phyloP scores from a whole-genome alignment of 495 filamentous ascomycete species.

The Aspergillus campestris region DNA sequence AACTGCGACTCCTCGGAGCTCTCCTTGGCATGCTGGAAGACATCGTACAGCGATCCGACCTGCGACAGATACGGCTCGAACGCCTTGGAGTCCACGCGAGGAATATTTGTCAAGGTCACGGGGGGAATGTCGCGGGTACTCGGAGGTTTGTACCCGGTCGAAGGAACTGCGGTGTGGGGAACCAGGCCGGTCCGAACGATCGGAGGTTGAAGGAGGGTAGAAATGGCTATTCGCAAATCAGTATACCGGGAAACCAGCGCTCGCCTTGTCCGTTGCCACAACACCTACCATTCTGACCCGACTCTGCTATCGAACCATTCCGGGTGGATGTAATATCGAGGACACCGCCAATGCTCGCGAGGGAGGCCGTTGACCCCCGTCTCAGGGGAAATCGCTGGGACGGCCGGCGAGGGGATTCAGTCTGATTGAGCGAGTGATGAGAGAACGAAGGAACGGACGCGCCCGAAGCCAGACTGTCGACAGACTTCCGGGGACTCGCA shows the following conservation, averaged over 20 bases:
- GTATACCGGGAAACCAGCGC: slow-evolving; percentile 3
- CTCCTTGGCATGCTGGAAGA: slow-evolving; percentile 68
- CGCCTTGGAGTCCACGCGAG: slow-evolving; percentile 65
- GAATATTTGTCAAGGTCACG: slow-evolving; percentile 84
- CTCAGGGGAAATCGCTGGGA: slow-evolving; percentile 44
- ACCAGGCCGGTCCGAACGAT: slow-evolving; percentile 81
- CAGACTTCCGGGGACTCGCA: slow-evolving; percentile 56
- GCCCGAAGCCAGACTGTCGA: slow-evolving; percentile 53
- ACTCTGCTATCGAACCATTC: slow-evolving; percentile 60
- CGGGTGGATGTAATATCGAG: slow-evolving; percentile 54
- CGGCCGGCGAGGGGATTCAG: slow-evolving; percentile 35
- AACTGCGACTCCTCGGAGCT: slow-evolving; percentile 39
- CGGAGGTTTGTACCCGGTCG: slow-evolving; percentile 68
- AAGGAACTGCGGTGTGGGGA: slow-evolving; percentile 59
- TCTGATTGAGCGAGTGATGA: slow-evolving; percentile 50
- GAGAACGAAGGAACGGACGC: slow-evolving; percentile 43
- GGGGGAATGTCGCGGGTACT: slow-evolving; percentile 92
- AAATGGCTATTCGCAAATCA: slow-evolving; percentile 57
- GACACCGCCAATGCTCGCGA: slow-evolving; percentile 68
- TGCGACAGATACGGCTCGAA: slow-evolving; percentile 81
- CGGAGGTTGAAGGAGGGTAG: slow-evolving; percentile 82
- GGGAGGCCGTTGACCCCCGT: slow-evolving; percentile 77
- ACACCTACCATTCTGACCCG: slow-evolving; percentile 65
- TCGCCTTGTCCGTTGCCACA: neutral
- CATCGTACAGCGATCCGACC: slow-evolving; percentile 74